A percentile compares a stretch with the other conserved stretches of the same genome.
Conservation (phyloP, 1,284 basidiomycete genomes). For the Amylostereum chailletii region DNA sequence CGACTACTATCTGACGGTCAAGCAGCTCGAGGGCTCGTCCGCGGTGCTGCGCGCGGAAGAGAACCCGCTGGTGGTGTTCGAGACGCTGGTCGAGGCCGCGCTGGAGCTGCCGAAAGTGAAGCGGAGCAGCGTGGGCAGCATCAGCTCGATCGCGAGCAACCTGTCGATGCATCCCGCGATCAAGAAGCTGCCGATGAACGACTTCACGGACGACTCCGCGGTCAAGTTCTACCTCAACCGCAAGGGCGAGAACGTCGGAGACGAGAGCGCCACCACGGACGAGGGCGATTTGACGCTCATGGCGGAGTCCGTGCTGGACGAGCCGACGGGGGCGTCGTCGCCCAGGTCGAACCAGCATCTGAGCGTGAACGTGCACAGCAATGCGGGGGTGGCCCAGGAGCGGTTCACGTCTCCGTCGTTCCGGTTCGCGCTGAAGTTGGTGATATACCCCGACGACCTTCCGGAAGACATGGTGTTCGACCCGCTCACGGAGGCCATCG, state of each 20-base stretch:
- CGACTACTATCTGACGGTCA: conserved; percentile 88
- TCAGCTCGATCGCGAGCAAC: conserved; percentile 86
- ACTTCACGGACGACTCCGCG: conserved; percentile 92
- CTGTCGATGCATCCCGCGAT: conserved; percentile 92
- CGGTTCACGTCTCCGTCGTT: conserved; percentile 74
- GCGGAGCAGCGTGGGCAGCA: conserved; percentile 86
- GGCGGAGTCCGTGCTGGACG: conserved; percentile 26
- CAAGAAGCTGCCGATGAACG: conserved; percentile 87
- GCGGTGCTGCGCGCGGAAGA: conserved; percentile 65
- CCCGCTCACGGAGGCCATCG: conserved; percentile 82
- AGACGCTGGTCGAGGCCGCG: conserved; percentile 72
- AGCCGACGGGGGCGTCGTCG: conserved; percentile 16
- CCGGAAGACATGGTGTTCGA: conserved; percentile 94
- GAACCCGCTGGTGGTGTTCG: conserved; percentile 81
- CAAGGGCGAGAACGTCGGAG: conserved; percentile 27
- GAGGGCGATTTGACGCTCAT: conserved; percentile 48
- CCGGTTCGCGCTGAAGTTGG: conserved; percentile 79
- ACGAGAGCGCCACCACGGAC: conserved; percentile 21
- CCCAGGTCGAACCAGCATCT: no score
- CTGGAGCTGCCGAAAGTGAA: conserved; percentile 82
- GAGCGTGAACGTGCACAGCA: conserved; percentile 3
- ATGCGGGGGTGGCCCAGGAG: conserved; percentile 34
- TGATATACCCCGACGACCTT: conserved; percentile 83
- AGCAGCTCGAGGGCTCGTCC: conserved; percentile 83
- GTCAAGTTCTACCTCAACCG: conserved; percentile 94